Conservation (phyloP, 2,329 filamentous ascomycete genomes). For the Akanthomyces lecanii region DNA sequence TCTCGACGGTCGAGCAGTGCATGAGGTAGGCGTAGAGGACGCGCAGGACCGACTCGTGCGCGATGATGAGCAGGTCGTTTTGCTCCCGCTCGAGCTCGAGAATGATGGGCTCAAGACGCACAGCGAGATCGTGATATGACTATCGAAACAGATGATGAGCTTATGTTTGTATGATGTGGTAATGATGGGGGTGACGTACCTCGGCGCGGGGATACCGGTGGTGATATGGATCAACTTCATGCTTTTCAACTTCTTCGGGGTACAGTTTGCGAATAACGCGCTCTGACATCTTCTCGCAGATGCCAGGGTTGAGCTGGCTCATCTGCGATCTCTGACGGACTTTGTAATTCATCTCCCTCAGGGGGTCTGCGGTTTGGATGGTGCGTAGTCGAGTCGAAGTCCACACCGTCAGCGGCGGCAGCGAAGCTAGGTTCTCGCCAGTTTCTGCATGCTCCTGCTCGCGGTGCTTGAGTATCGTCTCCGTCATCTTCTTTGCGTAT, state of each 20-base stretch:
- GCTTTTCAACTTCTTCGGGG: constrained; percentile 87
- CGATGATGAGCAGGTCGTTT: constrained; percentile 96
- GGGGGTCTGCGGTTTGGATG: constrained; percentile 79
- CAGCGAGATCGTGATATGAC: constrained; percentile 98
- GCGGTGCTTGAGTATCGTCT: constrained; percentile 75
- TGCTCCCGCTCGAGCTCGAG: constrained; percentile 95
- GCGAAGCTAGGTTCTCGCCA: constrained; percentile 63
- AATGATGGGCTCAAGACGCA: constrained; percentile 95
- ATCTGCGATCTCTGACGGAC: constrained; percentile 91
- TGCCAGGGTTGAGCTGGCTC: constrained; percentile 94
- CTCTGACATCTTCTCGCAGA: constrained; percentile 92
- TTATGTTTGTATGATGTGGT: background rate
- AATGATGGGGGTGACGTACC: constrained; percentile 43
- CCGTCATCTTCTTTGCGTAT: constrained; percentile 82
- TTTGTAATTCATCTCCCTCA: constrained; percentile 76
- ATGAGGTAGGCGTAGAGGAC: constrained; percentile 97
- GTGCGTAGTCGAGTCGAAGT: constrained; percentile 88
- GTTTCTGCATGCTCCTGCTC: constrained; percentile 71
- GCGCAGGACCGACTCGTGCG: constrained; percentile 94
- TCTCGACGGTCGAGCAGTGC: constrained; percentile 94
- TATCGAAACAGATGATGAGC: constrained; percentile 33
- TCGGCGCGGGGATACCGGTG: constrained; percentile 94
- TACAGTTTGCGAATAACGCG: constrained; percentile 74
- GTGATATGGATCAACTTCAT: constrained; percentile 92
- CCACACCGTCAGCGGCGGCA: constrained; percentile 87